Evolutionary conservation across 345 rosid genomes (phyloP), one percentile per base, ranked within the genome.

Genomic region (Murraya koenigii): DNA sequence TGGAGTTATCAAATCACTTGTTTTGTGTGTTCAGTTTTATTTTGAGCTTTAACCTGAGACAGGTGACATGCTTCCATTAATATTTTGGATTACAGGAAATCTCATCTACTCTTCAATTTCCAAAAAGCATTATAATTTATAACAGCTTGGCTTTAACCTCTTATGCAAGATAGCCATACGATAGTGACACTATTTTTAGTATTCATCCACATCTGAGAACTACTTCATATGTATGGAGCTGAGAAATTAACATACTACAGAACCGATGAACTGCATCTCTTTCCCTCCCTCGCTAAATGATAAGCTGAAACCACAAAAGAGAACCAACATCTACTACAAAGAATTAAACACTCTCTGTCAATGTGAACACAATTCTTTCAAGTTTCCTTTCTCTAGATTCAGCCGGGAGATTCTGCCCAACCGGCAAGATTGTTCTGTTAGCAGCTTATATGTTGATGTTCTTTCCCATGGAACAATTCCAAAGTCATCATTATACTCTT

Each of bases 401-500:
- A 72, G 71, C 70, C 89, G 88, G 14, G 78, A 77, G 75, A 92
- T 72, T 79, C 82, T 88, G 4, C 80, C 84, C 86, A 94, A 81
- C 74, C 91, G 86, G 85, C 98, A 96, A 23, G 98, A 94, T 26
- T 92, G 92, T 58, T 87, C 84, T 1, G 86, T 83, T 64, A 90
- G 74, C 26, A 92, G 70, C 76, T 86, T 86, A 72, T 91, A 87
- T 22, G 87, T 88, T 5, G 95, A 82, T 8, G 86, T 80, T 76
- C 86, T 89, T 79, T 91, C 88, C 97, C 95, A 90, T 1, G 98
- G 97, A 10, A 94, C 92, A 7, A 94, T 77, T 56, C 97, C 97
- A 30, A 91, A 94, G 71, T 91, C 99, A 62, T 94, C 99, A 15
- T 83, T 91, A 55, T 90, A 94, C 36, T 88, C 93, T 76, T 91